Evolutionary conservation across 768 basidiomycete species (phyloP).

Genomic region (Gymnopilus junonius): DNA sequence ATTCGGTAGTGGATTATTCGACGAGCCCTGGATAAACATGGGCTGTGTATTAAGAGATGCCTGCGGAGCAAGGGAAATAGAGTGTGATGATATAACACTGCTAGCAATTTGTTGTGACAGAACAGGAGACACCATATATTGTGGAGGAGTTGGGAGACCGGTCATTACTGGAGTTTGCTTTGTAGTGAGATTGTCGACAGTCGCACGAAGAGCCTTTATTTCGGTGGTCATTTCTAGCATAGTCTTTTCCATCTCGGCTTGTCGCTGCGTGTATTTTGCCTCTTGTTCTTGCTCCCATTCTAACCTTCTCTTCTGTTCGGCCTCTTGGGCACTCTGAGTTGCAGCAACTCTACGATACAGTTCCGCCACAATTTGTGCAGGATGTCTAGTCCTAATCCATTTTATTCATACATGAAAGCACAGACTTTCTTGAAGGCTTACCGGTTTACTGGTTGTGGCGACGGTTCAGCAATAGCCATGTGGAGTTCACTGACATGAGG

Average conservation of each 20-base stretch:
- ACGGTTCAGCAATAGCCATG: slow-evolving; percentile 57
- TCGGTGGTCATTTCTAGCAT: slow-evolving; percentile 38
- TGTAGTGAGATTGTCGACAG: slow-evolving; percentile 28
- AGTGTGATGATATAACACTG: slow-evolving; percentile 31
- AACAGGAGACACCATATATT: slow-evolving; percentile 34
- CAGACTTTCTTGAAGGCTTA: slow-evolving; percentile 28
- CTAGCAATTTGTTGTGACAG: slow-evolving; percentile 31
- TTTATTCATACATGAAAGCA: neutral
- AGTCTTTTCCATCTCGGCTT: slow-evolving; percentile 62
- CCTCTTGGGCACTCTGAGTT: slow-evolving; percentile 62
- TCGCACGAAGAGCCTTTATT: slow-evolving; percentile 27
- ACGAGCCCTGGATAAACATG: slow-evolving; percentile 43
- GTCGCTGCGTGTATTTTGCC: slow-evolving; percentile 53
- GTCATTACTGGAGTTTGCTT: slow-evolving; percentile 17
- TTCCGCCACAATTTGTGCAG: slow-evolving; percentile 47
- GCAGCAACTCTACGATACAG: slow-evolving; percentile 61
- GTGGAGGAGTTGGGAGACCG: slow-evolving; percentile 32
- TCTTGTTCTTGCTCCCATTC: slow-evolving; percentile 75
- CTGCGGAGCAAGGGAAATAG: slow-evolving; percentile 43
- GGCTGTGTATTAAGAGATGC: slow-evolving; percentile 32
- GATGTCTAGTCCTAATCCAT: slow-evolving; percentile 15
- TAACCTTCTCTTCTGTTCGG: slow-evolving; percentile 59
- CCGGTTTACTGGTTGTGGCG: slow-evolving; percentile 43
- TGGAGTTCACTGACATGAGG: slow-evolving; percentile 70
- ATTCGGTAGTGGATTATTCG: slow-evolving; percentile 29